Evolutionary conservation across 768 basidiomycete species (phyloP).

Genomic region (Boletus barrowsii): DNA sequence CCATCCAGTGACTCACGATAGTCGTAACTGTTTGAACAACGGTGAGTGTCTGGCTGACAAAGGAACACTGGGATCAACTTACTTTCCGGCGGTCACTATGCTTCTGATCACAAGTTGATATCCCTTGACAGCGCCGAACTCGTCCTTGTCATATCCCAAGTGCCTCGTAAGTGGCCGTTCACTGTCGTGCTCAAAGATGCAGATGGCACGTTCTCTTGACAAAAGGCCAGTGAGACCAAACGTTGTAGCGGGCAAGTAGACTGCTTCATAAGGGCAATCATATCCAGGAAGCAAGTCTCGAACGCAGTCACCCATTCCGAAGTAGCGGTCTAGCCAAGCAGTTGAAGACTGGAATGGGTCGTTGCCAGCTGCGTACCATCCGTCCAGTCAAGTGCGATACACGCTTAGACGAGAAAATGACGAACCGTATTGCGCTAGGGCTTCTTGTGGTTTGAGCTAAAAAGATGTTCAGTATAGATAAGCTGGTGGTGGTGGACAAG

Average conservation of each 20-base stretch:
- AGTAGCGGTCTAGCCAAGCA: conserved; percentile 61
- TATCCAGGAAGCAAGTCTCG: conserved; percentile 64
- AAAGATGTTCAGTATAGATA: background rate
- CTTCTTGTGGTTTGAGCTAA: conserved; percentile 60
- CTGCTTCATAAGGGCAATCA: conserved; percentile 62
- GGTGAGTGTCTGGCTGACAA: background rate
- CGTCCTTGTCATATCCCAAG: conserved; percentile 48
- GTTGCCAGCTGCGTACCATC: conserved; percentile 42
- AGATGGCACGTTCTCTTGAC: conserved; percentile 52
- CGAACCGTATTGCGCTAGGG: conserved; percentile 55
- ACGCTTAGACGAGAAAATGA: background rate
- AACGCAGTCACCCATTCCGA: conserved; percentile 58
- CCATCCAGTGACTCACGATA: conserved; percentile 40
- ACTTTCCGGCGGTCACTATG: conserved; percentile 64
- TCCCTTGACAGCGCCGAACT: conserved; percentile 60
- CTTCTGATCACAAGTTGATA: conserved; percentile 56
- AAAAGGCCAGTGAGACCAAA: conserved; percentile 44
- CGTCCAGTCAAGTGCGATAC: background rate
- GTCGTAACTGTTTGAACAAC: conserved; percentile 45
- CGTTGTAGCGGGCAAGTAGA: conserved; percentile 58
- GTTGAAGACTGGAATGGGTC: conserved; percentile 62
- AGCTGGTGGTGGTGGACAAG: too few relatives aligned
- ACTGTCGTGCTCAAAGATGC: conserved; percentile 61
- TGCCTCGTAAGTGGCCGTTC: conserved; percentile 58
- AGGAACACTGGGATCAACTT: conserved; percentile 23